These are phyloP conservation scores for Globisporangium rhizosaccharum DNA, from an alignment of 352 stramenopile species.

Conservation along the genomic window DNA sequence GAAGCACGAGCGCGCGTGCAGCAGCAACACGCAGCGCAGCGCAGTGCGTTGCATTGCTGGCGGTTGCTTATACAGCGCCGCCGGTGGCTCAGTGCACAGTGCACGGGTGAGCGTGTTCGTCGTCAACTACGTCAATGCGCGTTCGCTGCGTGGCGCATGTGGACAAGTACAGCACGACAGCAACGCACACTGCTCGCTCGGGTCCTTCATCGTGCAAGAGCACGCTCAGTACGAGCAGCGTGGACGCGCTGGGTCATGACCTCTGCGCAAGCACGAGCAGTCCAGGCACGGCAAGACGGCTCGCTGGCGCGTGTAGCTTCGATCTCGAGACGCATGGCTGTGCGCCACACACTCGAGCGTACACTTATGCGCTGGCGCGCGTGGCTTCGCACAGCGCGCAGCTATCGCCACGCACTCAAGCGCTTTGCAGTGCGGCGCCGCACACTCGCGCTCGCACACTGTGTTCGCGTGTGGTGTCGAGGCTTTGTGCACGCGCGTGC, in stretches of 20 bases:
- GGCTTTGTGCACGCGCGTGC: neutral
- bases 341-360: neutral
- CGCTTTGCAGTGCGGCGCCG: no score
- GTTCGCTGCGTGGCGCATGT: neutral
- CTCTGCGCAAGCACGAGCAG: neutral
- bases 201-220: neutral
- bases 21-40: neutral
- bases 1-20: neutral
- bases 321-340: neutral
- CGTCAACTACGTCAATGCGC: neutral
- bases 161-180: neutral
- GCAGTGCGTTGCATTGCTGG: neutral
- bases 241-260: conserved; percentile 1
- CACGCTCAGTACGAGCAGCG: neutral
- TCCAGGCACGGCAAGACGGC: neutral
- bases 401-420: no score
- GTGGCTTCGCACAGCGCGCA: no score
- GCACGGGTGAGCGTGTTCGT: no score
- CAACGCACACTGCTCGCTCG: neutral
- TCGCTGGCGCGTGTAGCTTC: neutral
- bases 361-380: no score
- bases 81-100: neutral
- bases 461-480: no score
- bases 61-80: neutral
- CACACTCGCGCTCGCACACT: no score